Evolutionary conservation across 352 stramenopile genomes (phyloP).

Genomic region (Phytophthora crassamura): DNA sequence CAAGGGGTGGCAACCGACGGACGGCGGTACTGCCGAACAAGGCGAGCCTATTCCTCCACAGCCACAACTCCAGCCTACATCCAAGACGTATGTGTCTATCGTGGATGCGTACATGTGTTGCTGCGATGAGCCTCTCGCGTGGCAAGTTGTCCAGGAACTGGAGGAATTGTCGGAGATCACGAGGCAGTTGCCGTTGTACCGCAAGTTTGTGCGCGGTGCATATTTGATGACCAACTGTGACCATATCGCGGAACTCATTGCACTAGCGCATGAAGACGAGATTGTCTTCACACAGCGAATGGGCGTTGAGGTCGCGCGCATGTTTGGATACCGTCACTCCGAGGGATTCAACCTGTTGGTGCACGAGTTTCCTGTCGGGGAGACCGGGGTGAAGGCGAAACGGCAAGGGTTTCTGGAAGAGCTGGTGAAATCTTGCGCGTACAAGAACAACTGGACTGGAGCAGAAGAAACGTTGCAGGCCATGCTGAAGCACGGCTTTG

Average conservation of each 20-base stretch:
- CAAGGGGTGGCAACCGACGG: slow-evolving; percentile 44
- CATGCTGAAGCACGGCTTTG: slow-evolving; percentile 51
- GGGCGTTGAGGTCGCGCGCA: slow-evolving; percentile 68
- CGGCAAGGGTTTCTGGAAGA: slow-evolving; percentile 65
- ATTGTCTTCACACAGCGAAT: slow-evolving; percentile 69
- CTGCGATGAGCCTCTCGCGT: slow-evolving; percentile 62
- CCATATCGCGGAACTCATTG: slow-evolving; percentile 64
- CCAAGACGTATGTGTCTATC: slow-evolving; percentile 75
- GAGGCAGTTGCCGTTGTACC: slow-evolving; percentile 61
- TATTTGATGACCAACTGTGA: slow-evolving; percentile 71
- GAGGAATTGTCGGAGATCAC: slow-evolving; percentile 40
- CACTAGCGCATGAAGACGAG: slow-evolving; percentile 50
- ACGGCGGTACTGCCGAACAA: slow-evolving; percentile 1
- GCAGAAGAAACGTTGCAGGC: slow-evolving; percentile 57
- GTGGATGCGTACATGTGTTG: slow-evolving; percentile 80
- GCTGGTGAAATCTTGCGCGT: slow-evolving; percentile 71
- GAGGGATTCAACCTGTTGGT: slow-evolving; percentile 65
- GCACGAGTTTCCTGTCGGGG: slow-evolving; percentile 40
- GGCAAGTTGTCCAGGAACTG: slow-evolving; percentile 65
- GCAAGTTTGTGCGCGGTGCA: slow-evolving; percentile 74
- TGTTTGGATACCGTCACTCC: slow-evolving; percentile 61
- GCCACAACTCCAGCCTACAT: slow-evolving; percentile 61
- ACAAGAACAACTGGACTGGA: slow-evolving; percentile 63
- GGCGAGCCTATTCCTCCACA: slow-evolving; percentile 44
- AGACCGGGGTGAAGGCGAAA: slow-evolving; percentile 31